Conservation (phyloP, 2,329 filamentous ascomycete genomes). For the Cryphonectria parasitica region DNA sequence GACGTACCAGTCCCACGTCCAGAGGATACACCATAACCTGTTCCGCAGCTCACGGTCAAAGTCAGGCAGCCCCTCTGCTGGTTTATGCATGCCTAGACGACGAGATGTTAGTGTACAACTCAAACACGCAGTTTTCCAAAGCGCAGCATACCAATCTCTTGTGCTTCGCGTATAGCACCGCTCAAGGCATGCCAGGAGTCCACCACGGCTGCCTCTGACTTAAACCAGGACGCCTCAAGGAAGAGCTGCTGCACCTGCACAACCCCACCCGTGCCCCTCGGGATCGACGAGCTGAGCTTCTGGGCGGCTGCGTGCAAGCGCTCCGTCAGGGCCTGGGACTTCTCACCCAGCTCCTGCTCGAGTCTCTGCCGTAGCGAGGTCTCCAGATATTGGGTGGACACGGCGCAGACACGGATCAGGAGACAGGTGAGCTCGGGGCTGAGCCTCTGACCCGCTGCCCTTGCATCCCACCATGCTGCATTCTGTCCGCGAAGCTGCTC, state of each 20-base stretch:
- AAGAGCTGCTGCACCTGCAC: slow-evolving; percentile 55
- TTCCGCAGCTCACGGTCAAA: slow-evolving; percentile 29
- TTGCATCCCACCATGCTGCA: slow-evolving; percentile 48
- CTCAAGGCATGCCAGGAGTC: slow-evolving; percentile 53
- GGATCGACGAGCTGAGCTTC: slow-evolving; percentile 46
- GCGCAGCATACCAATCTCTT: slow-evolving; percentile 46
- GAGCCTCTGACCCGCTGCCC: slow-evolving; percentile 39
- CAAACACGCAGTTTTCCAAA: background rate
- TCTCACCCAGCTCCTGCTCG: slow-evolving; percentile 49
- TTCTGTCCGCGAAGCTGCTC: slow-evolving; percentile 49
- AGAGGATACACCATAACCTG: slow-evolving; percentile 28
- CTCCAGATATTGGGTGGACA: slow-evolving; percentile 48
- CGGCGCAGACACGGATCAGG: slow-evolving; percentile 51
- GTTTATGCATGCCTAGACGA: slow-evolving; percentile 26
- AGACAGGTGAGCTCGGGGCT: slow-evolving; percentile 51
- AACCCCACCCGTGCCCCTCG: slow-evolving; percentile 48
- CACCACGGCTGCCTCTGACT: slow-evolving; percentile 50
- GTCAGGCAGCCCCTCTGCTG: slow-evolving; percentile 14
- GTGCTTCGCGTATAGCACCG: slow-evolving; percentile 49
- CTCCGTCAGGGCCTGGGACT: slow-evolving; percentile 43
- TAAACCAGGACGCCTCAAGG: slow-evolving; percentile 50
- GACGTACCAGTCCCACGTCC: slow-evolving; percentile 29
- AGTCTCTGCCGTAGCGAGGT: slow-evolving; percentile 43
- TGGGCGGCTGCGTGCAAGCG: slow-evolving; percentile 47
- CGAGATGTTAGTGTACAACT: background rate